Base-by-base conservation (phyloP, 176 grass and related monocot genomes). In the Rhynchospora breviuscula region DNA sequence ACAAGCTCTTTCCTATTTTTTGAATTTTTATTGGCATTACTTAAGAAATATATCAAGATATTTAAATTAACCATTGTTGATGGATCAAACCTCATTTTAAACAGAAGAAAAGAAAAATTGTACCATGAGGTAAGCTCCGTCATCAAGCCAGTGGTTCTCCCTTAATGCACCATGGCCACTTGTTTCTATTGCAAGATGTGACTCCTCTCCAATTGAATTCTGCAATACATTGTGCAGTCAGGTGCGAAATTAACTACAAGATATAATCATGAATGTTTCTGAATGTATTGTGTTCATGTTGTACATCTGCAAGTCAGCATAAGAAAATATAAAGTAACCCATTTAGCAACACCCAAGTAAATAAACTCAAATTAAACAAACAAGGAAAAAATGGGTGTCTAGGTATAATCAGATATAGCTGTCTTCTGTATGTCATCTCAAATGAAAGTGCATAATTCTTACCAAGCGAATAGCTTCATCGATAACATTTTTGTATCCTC, bases 401-500 rank as follows among this genome's bases (percentile, higher is more conserved):
- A 2, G 19, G 11, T 59, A 61, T 59, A 26, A 52, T 1, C 7
- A 19, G 43, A 45, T 48, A 70, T 68, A 47, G 46, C 63, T 25
- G 58, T 31, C 8, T 44, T 63, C 40, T 26, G 35, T 22, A 86
- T 44, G 52, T 76, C 45, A 62, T 65, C 60, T 58, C 17, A 87
- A 47, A 81, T n/a, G 63, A 48, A 54, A 46, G 31, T 22, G 12
- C 21, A 71, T 15, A 40, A 87, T 84, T 88, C 82, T 93, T 63
- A 93, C 96, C 96, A 95, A 86, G 85, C 83, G 88, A 90, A 91
- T 91, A 76, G 93, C 93, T 88, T 99, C 96, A 92, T 99, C 96
- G 81, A 99, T 99, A 79, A 99, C 91, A 88, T 99, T 99, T 89
- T 95, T 99, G 88, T 99, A 99, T 40, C 93, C 96, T 83, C 93